Base-by-base conservation (phyloP, 257 asterid genomes). In the Jacaranda mimosifolia region DNA sequence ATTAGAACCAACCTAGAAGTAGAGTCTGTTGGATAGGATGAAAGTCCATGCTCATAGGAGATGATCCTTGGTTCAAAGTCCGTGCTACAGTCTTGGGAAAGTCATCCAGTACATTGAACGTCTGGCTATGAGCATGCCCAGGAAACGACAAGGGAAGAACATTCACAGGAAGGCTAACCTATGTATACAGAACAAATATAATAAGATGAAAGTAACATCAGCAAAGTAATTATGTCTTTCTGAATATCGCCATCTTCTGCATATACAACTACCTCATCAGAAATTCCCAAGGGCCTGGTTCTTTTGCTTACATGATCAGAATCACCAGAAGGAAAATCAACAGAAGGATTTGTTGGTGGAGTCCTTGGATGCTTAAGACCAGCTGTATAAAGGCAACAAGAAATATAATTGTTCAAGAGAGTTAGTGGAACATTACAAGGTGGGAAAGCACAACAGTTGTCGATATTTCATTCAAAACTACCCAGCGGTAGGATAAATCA, bases 11-110 rank as follows among this genome's bases (percentile, higher is more conserved):
- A 91, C 96, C 94, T 66, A 91, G 86, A 77, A 91, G 96, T 36
- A 91, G 66, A 5, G 89, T 91, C 66, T 89, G 94, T 70, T 87
- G 91, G 59, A 77, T 68, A 60, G 96, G 94, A 83, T 91, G 96
- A 76, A 91, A 91, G 82, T 91, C 96, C 94, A 91, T 85, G 90
- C 96, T 89, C 87, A 79, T 91, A 70, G 90, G 90, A 75, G 91
- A 83, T 70, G 96, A 87, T 76, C 96, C 96, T 76, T 90, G 96
- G 77, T 86, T 87, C 81, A 90, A 72, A 36, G 88, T 87, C 64
- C 87, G 81, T 52, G 86, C 85, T 17, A 90, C 91, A 40, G 86
- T 84, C 83, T 83, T 88, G 13, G 93, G 96, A 80, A 90, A 80
- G 86, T 90, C 92, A 74, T 89, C 94, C 36, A 84, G 80, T 51